Base-by-base conservation (phyloP, 805 yeast genomes). In the Metschnikowia dekortorum region DNA sequence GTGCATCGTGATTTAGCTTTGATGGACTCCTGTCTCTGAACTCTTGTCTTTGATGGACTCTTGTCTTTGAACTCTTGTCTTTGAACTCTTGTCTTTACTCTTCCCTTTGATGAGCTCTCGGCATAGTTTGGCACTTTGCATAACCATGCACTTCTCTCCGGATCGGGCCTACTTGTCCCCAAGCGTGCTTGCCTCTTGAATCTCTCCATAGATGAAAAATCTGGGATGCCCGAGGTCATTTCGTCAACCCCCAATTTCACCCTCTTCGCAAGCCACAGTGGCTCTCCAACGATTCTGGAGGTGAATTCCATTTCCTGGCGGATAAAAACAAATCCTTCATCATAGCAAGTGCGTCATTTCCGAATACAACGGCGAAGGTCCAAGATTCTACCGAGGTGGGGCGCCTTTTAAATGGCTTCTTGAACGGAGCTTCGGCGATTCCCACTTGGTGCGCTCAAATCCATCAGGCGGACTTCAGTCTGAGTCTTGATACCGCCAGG, bases 181-280 rank as follows among this genome's bases (percentile, higher is more conserved):
- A 10, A 88, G 63, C 8, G 78, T 73, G 22, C 67, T 64, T 37
- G 79, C 75, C 33, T 81, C 76, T 59, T 81, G 81, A 52, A 86
- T 83, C 46, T 79, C 73, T 18, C 75, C 69, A 60, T 85, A 92
- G 49, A 87, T 79, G 67, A 84, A 87, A 61, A 84, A 87, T 57
- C 98, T 72, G 1, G 98, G 97, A 67, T 92, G 91, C 1, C 98
- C 4, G 91, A 81, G 45, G 75, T 75, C 90, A 92, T 87, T 63
- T 82, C 81, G 43, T 73, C 69, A 14, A 85, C 84, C 4, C 89
- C 86, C 89, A 83, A 18, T 83, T 60, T 87, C 84, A 16, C 96
- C 96, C 66, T 88, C 94, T 64, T 90, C 97, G 62, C 94, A 94
- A 3, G 89, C 97, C 1, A 92, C 87, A 4, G 87, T 89, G 41